phyloP scores from a whole-genome alignment of 495 filamentous ascomycete species.

The Rusavskia elegans region DNA sequence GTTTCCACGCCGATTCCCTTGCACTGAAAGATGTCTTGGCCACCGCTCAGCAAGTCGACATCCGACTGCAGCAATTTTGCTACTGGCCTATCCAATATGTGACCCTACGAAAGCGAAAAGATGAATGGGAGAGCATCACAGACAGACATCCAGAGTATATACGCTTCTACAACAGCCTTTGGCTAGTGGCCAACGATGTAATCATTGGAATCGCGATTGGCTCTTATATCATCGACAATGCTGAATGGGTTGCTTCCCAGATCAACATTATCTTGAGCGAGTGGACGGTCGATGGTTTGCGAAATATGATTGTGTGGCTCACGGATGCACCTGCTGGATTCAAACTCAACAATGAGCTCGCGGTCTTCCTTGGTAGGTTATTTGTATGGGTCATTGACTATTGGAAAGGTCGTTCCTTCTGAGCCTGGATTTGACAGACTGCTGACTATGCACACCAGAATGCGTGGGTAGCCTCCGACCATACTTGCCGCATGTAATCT shows the following conservation, averaged over 20 bases:
- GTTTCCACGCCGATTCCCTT: conserved; percentile 59
- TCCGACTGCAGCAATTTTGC: conserved; percentile 94
- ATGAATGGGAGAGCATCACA: conserved; percentile 90
- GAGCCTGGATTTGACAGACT: neutral
- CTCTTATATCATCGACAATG: conserved; percentile 93
- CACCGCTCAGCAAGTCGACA: conserved; percentile 96
- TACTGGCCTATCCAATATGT: conserved; percentile 97
- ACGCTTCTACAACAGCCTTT: conserved; percentile 95
- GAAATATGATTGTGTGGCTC: conserved; percentile 83
- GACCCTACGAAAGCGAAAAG: conserved; percentile 71
- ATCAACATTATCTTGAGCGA: conserved; percentile 61
- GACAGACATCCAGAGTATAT: conserved; percentile 97
- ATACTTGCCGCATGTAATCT: conserved; percentile 69
- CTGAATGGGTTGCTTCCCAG: conserved; percentile 65
- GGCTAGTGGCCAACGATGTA: conserved; percentile 96
- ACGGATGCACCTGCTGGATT: conserved; percentile 97
- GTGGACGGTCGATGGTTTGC: conserved; percentile 82
- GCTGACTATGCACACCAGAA: conserved; percentile 25
- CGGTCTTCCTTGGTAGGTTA: conserved; percentile 79
- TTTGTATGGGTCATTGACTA: conserved; percentile 98
- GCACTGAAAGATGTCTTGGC: conserved; percentile 92
- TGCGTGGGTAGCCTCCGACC: conserved; percentile 64
- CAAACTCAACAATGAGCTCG: conserved; percentile 92
- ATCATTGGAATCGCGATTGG: conserved; percentile 96
- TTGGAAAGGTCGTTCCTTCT: conserved; percentile 54